phyloP scores from a whole-genome alignment of 2,329 filamentous ascomycete genomes.

The Grosmannia clavigera region DNA sequence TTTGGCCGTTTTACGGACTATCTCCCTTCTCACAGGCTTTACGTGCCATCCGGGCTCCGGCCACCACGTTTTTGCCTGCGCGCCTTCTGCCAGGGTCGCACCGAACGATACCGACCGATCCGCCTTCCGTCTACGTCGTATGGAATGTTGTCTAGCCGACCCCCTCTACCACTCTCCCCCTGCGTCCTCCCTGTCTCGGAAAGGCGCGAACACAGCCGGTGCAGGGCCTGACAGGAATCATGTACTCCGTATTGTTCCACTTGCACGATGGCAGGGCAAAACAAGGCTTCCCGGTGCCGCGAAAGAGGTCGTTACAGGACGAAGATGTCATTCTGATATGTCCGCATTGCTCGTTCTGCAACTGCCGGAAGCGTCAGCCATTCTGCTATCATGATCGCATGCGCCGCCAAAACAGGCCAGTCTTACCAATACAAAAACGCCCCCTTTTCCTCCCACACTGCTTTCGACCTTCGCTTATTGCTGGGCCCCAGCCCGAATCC shows the following conservation, averaged over 20 bases:
- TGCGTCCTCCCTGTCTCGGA: neutral
- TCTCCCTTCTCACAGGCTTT: neutral
- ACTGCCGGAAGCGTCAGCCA: neutral
- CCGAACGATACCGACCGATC: neutral
- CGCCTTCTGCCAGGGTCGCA: neutral
- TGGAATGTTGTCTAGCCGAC: neutral
- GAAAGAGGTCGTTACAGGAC: neutral
- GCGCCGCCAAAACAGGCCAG: neutral
- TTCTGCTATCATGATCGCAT: neutral
- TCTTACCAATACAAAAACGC: neutral
- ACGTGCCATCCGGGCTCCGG: neutral
- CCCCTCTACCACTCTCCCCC: neutral
- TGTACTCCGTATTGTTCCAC: neutral
- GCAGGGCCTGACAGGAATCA: neutral
- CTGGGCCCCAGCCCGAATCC: neutral
- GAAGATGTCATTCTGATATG: neutral
- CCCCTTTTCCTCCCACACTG: slow-evolving; percentile 2
- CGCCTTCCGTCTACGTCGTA: neutral
- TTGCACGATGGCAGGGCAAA: neutral
- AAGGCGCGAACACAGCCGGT: neutral
- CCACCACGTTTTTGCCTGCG: neutral
- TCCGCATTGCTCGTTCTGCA: neutral
- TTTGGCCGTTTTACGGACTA: neutral
- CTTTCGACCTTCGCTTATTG: neutral
- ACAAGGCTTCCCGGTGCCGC: neutral